Evolutionary conservation across 495 filamentous ascomycete genomes (phyloP).

Genomic region (Aspergillus olivimuriae): DNA sequence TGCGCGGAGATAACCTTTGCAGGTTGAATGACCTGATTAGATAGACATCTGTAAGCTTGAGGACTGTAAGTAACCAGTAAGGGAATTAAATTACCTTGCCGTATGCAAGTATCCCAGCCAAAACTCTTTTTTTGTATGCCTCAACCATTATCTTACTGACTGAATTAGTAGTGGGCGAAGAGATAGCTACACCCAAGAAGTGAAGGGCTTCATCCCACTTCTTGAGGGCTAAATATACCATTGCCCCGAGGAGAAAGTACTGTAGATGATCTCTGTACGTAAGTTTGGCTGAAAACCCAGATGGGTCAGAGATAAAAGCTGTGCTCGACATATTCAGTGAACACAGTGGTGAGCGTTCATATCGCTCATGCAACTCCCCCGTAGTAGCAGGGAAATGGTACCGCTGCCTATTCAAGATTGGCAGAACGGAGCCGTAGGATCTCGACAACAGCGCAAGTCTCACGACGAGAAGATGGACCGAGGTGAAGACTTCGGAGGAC

Average conservation of each 20-base stretch:
- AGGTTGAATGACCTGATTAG: slow-evolving; percentile 24
- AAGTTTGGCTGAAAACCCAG: slow-evolving; percentile 53
- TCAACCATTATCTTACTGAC: slow-evolving; percentile 77
- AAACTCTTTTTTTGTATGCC: slow-evolving; percentile 88
- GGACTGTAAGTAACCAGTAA: background rate
- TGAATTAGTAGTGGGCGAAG: slow-evolving; percentile 51
- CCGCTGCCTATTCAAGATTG: slow-evolving; percentile 62
- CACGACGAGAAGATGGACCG: slow-evolving; percentile 54
- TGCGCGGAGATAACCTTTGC: slow-evolving; percentile 40
- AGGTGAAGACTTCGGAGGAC: slow-evolving; percentile 62
- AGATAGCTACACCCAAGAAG: slow-evolving; percentile 63
- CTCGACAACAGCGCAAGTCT: slow-evolving; percentile 52
- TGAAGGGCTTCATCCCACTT: slow-evolving; percentile 67
- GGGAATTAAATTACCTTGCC: slow-evolving; percentile 51
- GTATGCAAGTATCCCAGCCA: slow-evolving; percentile 65
- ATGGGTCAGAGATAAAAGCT: slow-evolving; percentile 49
- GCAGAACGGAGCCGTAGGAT: slow-evolving; percentile 50
- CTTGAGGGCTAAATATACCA: slow-evolving; percentile 68
- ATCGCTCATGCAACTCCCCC: slow-evolving; percentile 17
- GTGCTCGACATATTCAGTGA: slow-evolving; percentile 25
- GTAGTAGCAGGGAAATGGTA: slow-evolving; percentile 54
- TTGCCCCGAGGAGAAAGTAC: slow-evolving; percentile 73
- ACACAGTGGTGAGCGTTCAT: slow-evolving; percentile 17
- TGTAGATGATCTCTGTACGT: slow-evolving; percentile 55
- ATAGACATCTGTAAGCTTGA: background rate